Evolutionary conservation across 2,329 filamentous ascomycete species (phyloP), one percentile per base, ranked within the genome.

Genomic region (Cryphonectria japonica): DNA sequence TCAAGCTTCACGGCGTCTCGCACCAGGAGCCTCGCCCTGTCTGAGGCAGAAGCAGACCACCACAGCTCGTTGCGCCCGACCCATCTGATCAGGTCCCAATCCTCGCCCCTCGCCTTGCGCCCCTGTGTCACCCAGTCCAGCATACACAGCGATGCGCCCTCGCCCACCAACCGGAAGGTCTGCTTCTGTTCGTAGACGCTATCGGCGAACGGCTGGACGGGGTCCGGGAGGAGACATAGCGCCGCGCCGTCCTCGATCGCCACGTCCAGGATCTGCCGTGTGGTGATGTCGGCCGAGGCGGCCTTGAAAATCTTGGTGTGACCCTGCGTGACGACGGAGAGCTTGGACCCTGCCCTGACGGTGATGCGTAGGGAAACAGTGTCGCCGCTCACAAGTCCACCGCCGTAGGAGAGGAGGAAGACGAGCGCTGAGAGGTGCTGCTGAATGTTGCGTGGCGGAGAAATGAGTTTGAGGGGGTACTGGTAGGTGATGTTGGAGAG

Each of bases 241-340:
- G 85, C 86, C 8, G 84, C 88, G 32, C 80, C 83, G 19, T 83
- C 76, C 34, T 84, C 82, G 67, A 92, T 81, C 3, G 79, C 79
- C 43, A 88, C 85, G 16, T 82, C 79, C 71, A 92, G 79, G 0
- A 78, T 83, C 79, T 92, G 91, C 29, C 85, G 84, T 1, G 90
- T 92, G 62, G 87, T 78, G 16, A 88, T 80, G 59, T 87, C 82
- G 50, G 82, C 82, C 69, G 84, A 83, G 64, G 88, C 80, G 0
- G 94, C 92, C 79, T 96, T 97, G 87, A 97, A 98, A 76, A 99
- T 90, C 83, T 98, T 99, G 72, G 96, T 98, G 81, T 94, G 94
- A 67, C 95, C 95, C 83, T 91, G 89, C 0, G 89, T 91, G 72
- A 88, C 87, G 50, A 91, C 82, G 75, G 85, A 89, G 68, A 98